A percentile compares a stretch with the other conserved stretches of the same genome.
Conservation (phyloP, 2,329 filamentous ascomycete species). For the Helminthosporium solani region DNA sequence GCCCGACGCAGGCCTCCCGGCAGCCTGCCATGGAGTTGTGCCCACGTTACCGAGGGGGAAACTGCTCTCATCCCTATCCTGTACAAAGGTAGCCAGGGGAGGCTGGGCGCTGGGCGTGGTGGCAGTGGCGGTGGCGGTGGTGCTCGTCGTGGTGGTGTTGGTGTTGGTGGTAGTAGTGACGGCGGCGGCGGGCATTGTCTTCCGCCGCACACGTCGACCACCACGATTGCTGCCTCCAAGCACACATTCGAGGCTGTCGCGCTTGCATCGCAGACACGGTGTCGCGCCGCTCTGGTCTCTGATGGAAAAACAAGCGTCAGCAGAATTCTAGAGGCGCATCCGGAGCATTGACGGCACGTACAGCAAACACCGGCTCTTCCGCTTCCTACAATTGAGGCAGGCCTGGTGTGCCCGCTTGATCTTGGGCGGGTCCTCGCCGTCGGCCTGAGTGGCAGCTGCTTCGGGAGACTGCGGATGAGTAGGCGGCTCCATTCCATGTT, state of each 20-base stretch:
- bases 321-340: neutral
- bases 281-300: conserved; percentile 52
- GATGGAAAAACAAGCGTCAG: neutral
- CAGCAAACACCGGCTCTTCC: conserved; percentile 44
- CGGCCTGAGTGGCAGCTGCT: conserved; percentile 3
- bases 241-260: conserved; percentile 59
- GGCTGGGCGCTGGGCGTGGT: conserved; percentile 16
- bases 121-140: conserved; percentile 3
- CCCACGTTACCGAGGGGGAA: conserved; percentile 43
- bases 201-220: conserved; percentile 59
- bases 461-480: conserved; percentile 12
- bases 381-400: conserved; percentile 40
- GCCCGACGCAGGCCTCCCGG: conserved; percentile 18
- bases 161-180: too few relatives aligned
- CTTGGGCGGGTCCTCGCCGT: conserved; percentile 18
- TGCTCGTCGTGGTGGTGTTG: too few relatives aligned
- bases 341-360: conserved; percentile 17
- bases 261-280: conserved; percentile 59
- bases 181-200: conserved; percentile 30
- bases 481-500: conserved; percentile 22
- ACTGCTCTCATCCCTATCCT: conserved; percentile 32
- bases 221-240: conserved; percentile 61
- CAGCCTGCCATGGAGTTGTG: conserved; percentile 30
- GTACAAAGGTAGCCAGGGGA: conserved; percentile 22
- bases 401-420: conserved; percentile 28